Evolutionary conservation across 2,329 filamentous ascomycete genomes (phyloP).

Genomic region (Neoscytalidium dimidiatum): DNA sequence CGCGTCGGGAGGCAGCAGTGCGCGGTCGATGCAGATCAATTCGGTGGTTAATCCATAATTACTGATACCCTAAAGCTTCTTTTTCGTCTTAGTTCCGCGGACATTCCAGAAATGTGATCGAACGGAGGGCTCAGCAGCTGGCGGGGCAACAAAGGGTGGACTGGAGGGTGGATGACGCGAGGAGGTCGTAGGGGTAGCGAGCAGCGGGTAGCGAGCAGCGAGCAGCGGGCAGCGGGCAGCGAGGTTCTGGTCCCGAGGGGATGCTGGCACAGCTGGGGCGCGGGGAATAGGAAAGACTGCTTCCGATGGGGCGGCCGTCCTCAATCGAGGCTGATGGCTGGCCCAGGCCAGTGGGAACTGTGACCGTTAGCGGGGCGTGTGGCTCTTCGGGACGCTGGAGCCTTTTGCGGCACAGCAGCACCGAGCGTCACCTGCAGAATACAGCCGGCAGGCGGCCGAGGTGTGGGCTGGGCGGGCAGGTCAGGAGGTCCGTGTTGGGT

Average conservation of each 20-base stretch:
- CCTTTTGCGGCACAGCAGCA: neutral
- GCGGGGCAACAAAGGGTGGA: neutral
- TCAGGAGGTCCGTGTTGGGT: neutral
- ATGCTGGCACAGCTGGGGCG: too few relatives aligned
- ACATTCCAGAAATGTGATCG: neutral
- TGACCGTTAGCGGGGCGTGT: neutral
- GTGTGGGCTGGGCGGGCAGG: neutral
- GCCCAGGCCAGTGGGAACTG: neutral
- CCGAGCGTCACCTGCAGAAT: neutral
- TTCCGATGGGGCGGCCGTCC: neutral
- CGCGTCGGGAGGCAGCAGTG: conserved; percentile 8
- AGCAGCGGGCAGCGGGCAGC: neutral
- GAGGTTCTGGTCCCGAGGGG: neutral
- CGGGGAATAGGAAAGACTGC: neutral
- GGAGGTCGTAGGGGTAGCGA: neutral
- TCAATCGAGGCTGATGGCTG: conserved; percentile 6
- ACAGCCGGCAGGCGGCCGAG: neutral
- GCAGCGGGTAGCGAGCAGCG: neutral
- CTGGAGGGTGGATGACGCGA: neutral
- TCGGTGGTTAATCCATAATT: conserved; percentile 22
- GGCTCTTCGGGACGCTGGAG: neutral
- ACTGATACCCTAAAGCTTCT: neutral
- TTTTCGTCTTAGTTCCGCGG: neutral
- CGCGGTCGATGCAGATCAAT: conserved; percentile 22
- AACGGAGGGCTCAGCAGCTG: neutral